Base-by-base conservation (phyloP, 1,139 yeast genomes). In the Neolecta irregularis region DNA sequence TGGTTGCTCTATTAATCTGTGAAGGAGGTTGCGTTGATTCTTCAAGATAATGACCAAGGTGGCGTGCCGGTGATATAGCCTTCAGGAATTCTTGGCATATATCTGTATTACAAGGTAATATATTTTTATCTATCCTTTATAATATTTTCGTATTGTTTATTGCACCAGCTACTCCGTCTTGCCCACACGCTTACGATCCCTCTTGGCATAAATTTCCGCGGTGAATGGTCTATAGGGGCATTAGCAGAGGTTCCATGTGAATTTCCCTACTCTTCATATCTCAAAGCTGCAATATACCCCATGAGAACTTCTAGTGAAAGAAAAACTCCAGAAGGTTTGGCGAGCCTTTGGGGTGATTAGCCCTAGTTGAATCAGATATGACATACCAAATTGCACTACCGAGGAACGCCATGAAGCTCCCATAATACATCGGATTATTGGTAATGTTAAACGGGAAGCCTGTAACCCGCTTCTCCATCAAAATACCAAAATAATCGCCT, bases 401-500 rank as follows among this genome's bases (percentile, higher is more conserved):
- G 53, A 88, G 61, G 63, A 88, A 88, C 39, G 92, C 73, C 47
- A 88, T 61, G 19, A 88, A 69, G 5, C 93, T 78, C 16, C 98
- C 98, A 52, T 78, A 77, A 58, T 88, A 88, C 98, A 88, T 88
- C 43, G 98, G 98, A 56, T 88, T 88, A 51, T 80, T 76, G 46
- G 76, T 69, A 41, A 83, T 69, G 49, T 75, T 85, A 65, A 88
- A 88, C 16, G 98, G 98, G 65, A 88, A 88, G 1, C 78, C 74
- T n/a, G 91, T 76, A 42, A 88, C 94, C 51, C 93, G 68, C 45
- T 78, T 72, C 44, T 72, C 72, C 92, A 85, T 88, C 50, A 88
- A 67, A 50, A 88, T 85, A 1, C 98, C 98, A 57, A 88, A 88
- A 59, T 88, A 91, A 57, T 88, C 98, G 25, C 98, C 98, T n/a